Evolutionary conservation across 257 asterid species (phyloP).

Genomic region (Solanum chmielewskii): DNA sequence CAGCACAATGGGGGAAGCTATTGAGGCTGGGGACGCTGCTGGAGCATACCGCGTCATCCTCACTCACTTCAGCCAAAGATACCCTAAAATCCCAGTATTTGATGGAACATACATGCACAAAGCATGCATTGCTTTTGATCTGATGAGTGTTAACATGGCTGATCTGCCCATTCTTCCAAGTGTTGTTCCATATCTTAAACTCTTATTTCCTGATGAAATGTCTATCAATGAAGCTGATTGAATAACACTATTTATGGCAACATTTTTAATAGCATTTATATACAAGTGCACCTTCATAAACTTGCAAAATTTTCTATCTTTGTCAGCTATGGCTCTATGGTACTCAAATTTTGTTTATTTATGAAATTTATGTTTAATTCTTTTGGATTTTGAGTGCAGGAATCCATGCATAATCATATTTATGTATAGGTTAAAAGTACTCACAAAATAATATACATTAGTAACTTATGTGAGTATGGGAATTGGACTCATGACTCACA

Average conservation of each 20-base stretch:
- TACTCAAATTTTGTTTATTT: background rate
- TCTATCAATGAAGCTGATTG: conserved; percentile 36
- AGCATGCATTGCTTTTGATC: conserved; percentile 74
- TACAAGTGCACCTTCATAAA: background rate
- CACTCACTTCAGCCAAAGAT: conserved; percentile 93
- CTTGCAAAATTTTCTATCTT: background rate
- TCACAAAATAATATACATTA: background rate
- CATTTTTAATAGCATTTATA: background rate
- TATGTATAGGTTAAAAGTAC: background rate
- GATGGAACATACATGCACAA: conserved; percentile 57
- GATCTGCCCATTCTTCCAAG: conserved; percentile 65
- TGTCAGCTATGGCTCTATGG: background rate
- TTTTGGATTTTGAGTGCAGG: background rate
- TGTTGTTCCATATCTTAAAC: conserved; percentile 60
- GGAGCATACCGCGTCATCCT: conserved; percentile 74
- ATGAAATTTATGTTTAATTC: background rate
- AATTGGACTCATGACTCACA: background rate
- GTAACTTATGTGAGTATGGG: background rate
- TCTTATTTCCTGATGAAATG: conserved; percentile 64
- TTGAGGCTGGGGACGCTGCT: conserved; percentile 60
- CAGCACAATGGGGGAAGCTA: conserved; percentile 82
- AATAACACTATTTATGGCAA: background rate
- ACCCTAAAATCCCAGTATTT: conserved; percentile 87
- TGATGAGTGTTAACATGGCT: conserved; percentile 86
- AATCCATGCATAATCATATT: background rate